A percentile compares a stretch with the other conserved stretches of the same genome.
phyloP scores from a whole-genome alignment of 768 basidiomycete genomes.

The Scleroderma bovista region DNA sequence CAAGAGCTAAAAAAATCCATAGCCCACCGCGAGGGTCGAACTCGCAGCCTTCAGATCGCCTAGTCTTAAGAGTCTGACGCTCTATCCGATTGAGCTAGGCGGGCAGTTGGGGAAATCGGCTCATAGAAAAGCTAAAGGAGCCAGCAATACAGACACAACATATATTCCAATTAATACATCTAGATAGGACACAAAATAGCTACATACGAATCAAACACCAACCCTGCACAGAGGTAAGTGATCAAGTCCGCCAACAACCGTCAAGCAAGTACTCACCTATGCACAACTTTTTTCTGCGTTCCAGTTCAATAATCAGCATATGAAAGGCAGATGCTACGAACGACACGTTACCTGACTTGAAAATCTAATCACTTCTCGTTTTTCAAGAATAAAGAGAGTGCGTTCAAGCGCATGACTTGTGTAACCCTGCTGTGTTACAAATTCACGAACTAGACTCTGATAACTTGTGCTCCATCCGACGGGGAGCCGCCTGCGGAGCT shows the following conservation, averaged over 20 bases:
- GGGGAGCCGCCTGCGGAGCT: slow-evolving; percentile 75
- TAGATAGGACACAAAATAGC: neutral
- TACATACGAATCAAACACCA: slow-evolving; percentile 17
- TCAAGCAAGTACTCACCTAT: slow-evolving; percentile 32
- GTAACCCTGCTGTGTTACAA: slow-evolving; percentile 89
- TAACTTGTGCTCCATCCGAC: slow-evolving; percentile 98
- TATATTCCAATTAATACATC: neutral
- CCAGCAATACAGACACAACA: neutral
- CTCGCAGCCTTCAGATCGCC: slow-evolving; percentile 55
- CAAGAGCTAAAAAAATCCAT: slow-evolving; percentile 8
- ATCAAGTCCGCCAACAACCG: neutral
- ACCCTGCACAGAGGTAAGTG: slow-evolving; percentile 15
- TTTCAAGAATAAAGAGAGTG: slow-evolving; percentile 88
- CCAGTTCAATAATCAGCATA: slow-evolving; percentile 2
- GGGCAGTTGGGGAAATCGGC: slow-evolving; percentile 24
- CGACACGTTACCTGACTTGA: slow-evolving; percentile 49
- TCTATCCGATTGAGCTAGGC: slow-evolving; percentile 52
- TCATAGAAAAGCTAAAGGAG: too few relatives aligned
- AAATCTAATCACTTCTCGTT: slow-evolving; percentile 91
- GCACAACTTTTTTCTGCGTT: slow-evolving; percentile 51
- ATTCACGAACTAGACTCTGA: slow-evolving; percentile 87
- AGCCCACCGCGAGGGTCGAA: slow-evolving; percentile 63
- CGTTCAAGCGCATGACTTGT: slow-evolving; percentile 88
- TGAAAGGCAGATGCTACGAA: neutral
- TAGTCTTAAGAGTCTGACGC: slow-evolving; percentile 44